Evolutionary conservation across 345 rosid species (phyloP), one percentile per base, ranked within the genome.

Genomic region (Orychophragmus violaceus): DNA sequence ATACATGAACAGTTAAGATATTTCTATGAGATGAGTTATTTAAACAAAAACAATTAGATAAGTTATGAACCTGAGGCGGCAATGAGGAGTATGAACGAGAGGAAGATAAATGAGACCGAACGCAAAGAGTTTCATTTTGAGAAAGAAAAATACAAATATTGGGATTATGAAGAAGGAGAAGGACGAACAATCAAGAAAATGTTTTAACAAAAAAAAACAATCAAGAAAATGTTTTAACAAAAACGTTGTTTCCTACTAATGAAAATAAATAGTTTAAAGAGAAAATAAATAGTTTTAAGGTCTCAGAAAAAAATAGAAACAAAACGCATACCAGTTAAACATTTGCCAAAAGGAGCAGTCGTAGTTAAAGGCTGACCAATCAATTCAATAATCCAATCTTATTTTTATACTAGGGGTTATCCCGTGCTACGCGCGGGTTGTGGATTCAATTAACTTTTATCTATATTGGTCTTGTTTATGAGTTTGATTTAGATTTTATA

Each of bases 91-190:
- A 71, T 62, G 69, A 54, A 18, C 11, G 57, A 32, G 50, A 71
- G 39, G 64, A 71, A 41, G 54, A 55, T 11, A 29, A 41, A 22
- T 45, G 75, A 62, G 48, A 62, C 35, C 32, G 62, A 54, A 62
- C 75, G 75, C n/a, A 62, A 25, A 32, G 44, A 62, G 36, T 32
- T 62, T 63, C 75, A 71, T 71, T 29, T 69, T 50, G 12, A 22
- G 22, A n/a, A n/a, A n/a, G n/a, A n/a, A n/a, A n/a, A n/a, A n/a
- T n/a, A n/a, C n/a, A n/a, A n/a, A n/a, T n/a, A n/a, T n/a, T n/a
- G n/a, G n/a, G n/a, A n/a, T n/a, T n/a, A n/a, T n/a, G n/a, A 13
- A 5, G 49, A 41, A 6, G 7, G 48, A 50, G 25, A 51, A 18
- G 50, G n/a, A n/a, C n/a, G n/a, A n/a, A n/a, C n/a, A n/a, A n/a